Conservation (phyloP, 2,329 filamentous ascomycete genomes). For the Fusarium papillatum region DNA sequence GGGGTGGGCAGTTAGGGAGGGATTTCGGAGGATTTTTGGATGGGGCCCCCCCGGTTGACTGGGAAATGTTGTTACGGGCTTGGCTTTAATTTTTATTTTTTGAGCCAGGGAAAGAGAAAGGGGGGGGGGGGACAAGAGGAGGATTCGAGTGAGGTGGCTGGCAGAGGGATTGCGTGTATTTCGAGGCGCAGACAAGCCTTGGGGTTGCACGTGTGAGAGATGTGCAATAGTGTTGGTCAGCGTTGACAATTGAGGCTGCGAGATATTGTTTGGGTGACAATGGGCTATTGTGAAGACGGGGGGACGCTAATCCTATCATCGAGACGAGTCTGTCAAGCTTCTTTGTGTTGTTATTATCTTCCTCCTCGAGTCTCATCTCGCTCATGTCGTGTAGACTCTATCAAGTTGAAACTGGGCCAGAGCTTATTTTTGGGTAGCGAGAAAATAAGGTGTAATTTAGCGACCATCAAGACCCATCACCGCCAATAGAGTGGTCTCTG, state of each 20-base stretch:
- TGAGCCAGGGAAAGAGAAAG: not conserved
- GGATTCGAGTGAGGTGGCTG: conserved; percentile 4
- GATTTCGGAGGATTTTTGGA: not conserved
- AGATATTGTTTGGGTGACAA: not conserved
- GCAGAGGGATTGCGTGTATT: conserved; percentile 28
- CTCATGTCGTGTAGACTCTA: not conserved
- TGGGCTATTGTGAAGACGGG: not conserved
- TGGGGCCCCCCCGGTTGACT: not conserved
- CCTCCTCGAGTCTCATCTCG: not conserved
- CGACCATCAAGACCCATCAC: conserved; percentile 11
- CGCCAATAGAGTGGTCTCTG: conserved; percentile 19
- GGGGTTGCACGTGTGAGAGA: conserved; percentile 19
- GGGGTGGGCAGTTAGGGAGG: not conserved
- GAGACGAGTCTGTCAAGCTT: not conserved
- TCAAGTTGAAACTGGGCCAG: conserved; percentile 7
- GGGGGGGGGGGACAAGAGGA: not conserved
- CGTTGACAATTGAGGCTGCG: conserved; percentile 1
- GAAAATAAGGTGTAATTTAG: conserved; percentile 29
- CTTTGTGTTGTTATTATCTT: not conserved
- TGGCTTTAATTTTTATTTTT: not conserved
- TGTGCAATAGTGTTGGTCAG: conserved; percentile 21
- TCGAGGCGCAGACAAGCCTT: conserved; percentile 30
- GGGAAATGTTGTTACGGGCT: not conserved
- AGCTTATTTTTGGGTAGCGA: conserved; percentile 25
- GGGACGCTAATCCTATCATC: not conserved